phyloP scores from a whole-genome alignment of 371 early-diverging fungal species.

The Lichtheimia hyalospora region DNA sequence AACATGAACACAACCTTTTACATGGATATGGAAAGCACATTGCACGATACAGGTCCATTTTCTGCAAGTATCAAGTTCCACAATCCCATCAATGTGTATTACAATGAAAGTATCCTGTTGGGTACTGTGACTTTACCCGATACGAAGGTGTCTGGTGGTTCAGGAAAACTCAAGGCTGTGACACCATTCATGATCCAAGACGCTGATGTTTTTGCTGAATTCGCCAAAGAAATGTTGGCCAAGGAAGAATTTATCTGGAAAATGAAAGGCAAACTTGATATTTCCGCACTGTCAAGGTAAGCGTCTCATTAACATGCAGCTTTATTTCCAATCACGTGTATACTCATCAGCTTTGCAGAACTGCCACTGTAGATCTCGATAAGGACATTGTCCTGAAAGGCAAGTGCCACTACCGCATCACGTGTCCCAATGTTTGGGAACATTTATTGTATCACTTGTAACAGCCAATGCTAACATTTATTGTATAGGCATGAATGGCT shows the following conservation, averaged over 20 bases:
- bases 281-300: conserved; percentile 57
- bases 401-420: conserved; percentile 8
- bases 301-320: not conserved
- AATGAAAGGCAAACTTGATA: conserved; percentile 55
- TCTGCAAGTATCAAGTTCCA: conserved; percentile 52
- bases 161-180: conserved; percentile 39
- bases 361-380: conserved; percentile 42
- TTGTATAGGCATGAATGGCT: conserved; percentile 46
- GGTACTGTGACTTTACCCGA: conserved; percentile 55
- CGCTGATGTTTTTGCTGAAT: conserved; percentile 44
- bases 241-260: conserved; percentile 54
- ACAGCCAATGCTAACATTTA: not conserved
- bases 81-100: conserved; percentile 47
- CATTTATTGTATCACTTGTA: not conserved
- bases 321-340: not conserved
- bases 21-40: conserved; percentile 43
- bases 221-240: conserved; percentile 57
- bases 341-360: conserved; percentile 22
- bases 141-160: conserved; percentile 47
- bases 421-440: not conserved
- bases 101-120: conserved; percentile 38
- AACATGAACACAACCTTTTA: conserved; percentile 37
- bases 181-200: conserved; percentile 52
- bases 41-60: conserved; percentile 59
- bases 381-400: conserved; percentile 22